Conservation (phyloP, 371 early-diverging fungal species). For the Mortierella sp. region DNA sequence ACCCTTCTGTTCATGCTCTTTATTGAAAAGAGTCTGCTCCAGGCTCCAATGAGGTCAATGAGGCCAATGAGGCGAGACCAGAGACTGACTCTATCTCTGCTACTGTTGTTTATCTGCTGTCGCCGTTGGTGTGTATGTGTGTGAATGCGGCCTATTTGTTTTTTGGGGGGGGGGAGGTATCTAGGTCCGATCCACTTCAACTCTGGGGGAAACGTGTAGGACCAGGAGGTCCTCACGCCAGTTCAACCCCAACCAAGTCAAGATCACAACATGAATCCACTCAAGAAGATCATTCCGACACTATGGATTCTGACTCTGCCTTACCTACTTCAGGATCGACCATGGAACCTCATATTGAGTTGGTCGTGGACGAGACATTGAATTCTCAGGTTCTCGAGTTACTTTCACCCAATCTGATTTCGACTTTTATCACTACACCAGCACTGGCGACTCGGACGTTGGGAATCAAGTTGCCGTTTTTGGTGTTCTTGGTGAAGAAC, state of each 20-base stretch:
- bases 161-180: no score
- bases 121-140: no score
- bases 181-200: constrained; percentile 86
- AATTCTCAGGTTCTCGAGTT: constrained; percentile 86
- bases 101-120: not conserved
- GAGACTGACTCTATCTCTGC: not conserved
- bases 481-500: constrained; percentile 89
- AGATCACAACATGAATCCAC: constrained; percentile 1
- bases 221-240: constrained; percentile 60
- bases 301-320: constrained; percentile 7
- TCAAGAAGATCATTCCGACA: constrained; percentile 11
- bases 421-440: constrained; percentile 92
- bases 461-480: constrained; percentile 91
- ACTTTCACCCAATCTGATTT: constrained; percentile 79
- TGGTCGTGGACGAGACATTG: constrained; percentile 84
- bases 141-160: no score
- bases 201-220: constrained; percentile 74
- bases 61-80: not conserved
- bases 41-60: no score
- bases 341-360: constrained; percentile 73
- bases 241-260: constrained; percentile 43
- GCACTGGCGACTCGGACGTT: constrained; percentile 76
- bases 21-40: no score
- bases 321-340: constrained; percentile 2
- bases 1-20: no score